Base-by-base conservation (phyloP, 371 early-diverging fungal species). In the Chytridium lagenaria region DNA sequence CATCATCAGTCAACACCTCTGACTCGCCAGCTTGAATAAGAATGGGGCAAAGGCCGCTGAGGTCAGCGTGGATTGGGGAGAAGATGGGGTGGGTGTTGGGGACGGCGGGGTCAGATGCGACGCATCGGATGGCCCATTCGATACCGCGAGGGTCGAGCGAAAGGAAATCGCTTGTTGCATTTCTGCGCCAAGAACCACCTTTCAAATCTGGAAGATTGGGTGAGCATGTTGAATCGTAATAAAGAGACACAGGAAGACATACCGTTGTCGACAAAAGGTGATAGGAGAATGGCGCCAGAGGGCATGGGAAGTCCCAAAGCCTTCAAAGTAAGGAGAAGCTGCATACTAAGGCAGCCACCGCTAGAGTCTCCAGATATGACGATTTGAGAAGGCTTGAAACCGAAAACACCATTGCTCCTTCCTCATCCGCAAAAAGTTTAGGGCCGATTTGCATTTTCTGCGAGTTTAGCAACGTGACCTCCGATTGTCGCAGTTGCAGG, bases 21-120 rank as follows among this genome's bases (percentile, higher is more conserved):
- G 84, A 80, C 22, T 87, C 85, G 5, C 87, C 89, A 26, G 84
- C 83, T 71, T 89, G 89, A 52, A 89, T 84, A 30, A 87, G 50
- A 12, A 87, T 77, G 7, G 87, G 88, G 2, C 84, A 83, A 26
- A 87, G 73, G 33, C 81, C 74, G 23, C 82, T 77, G 64, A 89
- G 76, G 36, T 85, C 81, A 26, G 39, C 72, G 44, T 69, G 52
- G 1, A 80, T 38, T 37, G 83, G 83, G 3, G 78, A 73, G 15
- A 80, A 73, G 40, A 73, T 26, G 1, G 78, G 78, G 51, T 80
- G 78, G 16, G 64, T 16, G 34, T 15, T 39, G 34, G 70, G 50
- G 31, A 36, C 50, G 34, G 34, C 2, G 1, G 50, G 22, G 40
- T 34, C 63, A 22, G 72, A 72, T 19, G 69, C 49, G 69, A 77